Base-by-base conservation (phyloP, 192 early-diverging fungal genomes). In the Cetraspora pellucida region DNA sequence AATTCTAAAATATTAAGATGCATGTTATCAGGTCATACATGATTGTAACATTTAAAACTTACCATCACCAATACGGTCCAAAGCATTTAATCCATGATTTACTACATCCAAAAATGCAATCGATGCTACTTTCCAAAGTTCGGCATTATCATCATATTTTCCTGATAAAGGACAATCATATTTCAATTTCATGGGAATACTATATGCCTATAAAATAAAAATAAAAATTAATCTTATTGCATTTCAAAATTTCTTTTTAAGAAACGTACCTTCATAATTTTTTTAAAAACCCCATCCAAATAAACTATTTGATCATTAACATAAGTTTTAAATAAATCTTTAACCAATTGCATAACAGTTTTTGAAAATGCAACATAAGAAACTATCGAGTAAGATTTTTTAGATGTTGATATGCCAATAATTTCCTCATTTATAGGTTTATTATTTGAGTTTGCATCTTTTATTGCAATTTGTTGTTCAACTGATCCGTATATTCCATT, bases 351-450 rank as follows among this genome's bases (percentile, higher is more conserved):
- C 72, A 92, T 87, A n/a, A 83, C 85, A 21, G 80, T 87, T 71
- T 93, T 93, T 54, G 90, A 87, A 4, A 96, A 78, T 1, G 90
- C 88, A 84, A 95, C 92, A 74, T 90, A 95, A 0, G 94, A 95
- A 21, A 90, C 82, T 3, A 77, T 80, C 0, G 81, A 77, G 69
- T 80, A 81, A 37, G 80, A 71, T 60, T 73, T 68, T 47, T 68
- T 37, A 2, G 77, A 63, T 9, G 57, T 17, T 31, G 13, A 19
- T 8, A 17, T 1, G 37, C 37, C 37, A 37, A 1, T 1, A 37
- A 37, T 37, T 37, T 37, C 37, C 7, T 1, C 37, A 37, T 37
- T 37, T 37, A 37, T 37, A 37, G 7, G 37, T 37, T 37, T 37
- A 37, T 37, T 37, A 37, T 7, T 37, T 37, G 37, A 37, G 37